Conservation (phyloP, 2,329 filamentous ascomycete species). For the Calonectria honghensis region DNA sequence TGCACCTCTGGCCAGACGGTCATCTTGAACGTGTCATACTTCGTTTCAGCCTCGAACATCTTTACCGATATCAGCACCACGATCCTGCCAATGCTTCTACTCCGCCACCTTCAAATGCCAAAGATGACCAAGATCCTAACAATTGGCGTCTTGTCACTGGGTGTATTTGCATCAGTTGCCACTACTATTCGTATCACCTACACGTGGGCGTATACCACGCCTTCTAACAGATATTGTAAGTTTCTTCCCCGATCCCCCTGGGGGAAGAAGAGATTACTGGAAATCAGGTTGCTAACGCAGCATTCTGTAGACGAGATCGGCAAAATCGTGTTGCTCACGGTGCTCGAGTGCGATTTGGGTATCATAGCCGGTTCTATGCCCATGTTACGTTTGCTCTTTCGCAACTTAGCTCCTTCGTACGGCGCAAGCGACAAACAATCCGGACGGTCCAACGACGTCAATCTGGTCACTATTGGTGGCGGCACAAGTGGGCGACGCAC, state of each 20-base stretch:
- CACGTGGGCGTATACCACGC: slow-evolving; percentile 43
- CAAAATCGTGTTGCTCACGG: slow-evolving; percentile 51
- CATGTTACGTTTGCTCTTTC: slow-evolving; percentile 50
- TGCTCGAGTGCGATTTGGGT: slow-evolving; percentile 52
- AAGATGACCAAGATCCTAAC: slow-evolving; percentile 42
- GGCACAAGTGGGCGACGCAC: slow-evolving; percentile 30
- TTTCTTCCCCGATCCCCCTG: background rate
- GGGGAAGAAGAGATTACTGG: background rate
- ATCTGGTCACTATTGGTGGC: slow-evolving; percentile 45
- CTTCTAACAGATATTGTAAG: slow-evolving; percentile 35
- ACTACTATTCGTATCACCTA: slow-evolving; percentile 48
- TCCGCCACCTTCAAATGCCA: slow-evolving; percentile 44
- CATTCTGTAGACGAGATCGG: slow-evolving; percentile 42
- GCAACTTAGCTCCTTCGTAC: slow-evolving; percentile 39
- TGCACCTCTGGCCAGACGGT: slow-evolving; percentile 41
- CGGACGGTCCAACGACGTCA: slow-evolving; percentile 40
- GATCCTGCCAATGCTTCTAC: slow-evolving; percentile 40
- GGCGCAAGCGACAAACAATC: slow-evolving; percentile 35
- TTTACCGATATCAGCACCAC: slow-evolving; percentile 43
- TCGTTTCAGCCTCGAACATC: slow-evolving; percentile 46
- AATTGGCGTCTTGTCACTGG: slow-evolving; percentile 42
- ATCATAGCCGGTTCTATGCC: slow-evolving; percentile 53
- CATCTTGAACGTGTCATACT: slow-evolving; percentile 43
- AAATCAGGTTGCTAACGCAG: background rate
- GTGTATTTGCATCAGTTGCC: slow-evolving; percentile 45